These are phyloP conservation scores for Davidsoniella eucalypti DNA, from an alignment of 2,329 filamentous ascomycete genomes.

Conservation along the genomic window DNA sequence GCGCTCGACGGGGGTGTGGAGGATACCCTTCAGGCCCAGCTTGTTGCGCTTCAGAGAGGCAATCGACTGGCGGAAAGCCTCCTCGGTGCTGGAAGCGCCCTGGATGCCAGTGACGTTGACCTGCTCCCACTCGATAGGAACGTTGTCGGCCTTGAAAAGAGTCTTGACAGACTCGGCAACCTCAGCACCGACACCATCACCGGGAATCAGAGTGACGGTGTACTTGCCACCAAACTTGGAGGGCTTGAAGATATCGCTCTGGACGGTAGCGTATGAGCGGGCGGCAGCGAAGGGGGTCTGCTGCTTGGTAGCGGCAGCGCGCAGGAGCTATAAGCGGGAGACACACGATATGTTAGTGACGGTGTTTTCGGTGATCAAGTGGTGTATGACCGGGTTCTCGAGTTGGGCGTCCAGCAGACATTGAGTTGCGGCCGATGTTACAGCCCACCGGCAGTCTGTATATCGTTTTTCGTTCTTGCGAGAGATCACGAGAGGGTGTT, in stretches of 20 bases:
- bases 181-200: constrained; percentile 96
- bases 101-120: constrained; percentile 88
- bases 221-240: constrained; percentile 99
- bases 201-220: constrained; percentile 94
- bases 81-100: constrained; percentile 64
- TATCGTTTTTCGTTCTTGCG: neutral
- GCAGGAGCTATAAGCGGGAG: constrained; percentile 29
- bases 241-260: constrained; percentile 96
- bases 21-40: constrained; percentile 95
- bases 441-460: neutral
- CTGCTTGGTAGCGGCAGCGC: constrained; percentile 31
- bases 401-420: neutral
- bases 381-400: neutral
- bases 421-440: neutral
- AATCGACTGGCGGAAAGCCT: constrained; percentile 89
- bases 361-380: neutral
- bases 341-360: constrained; percentile 17
- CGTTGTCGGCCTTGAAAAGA: constrained; percentile 98
- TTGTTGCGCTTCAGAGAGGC: constrained; percentile 96
- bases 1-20: constrained; percentile 91
- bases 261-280: constrained; percentile 60
- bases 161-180: constrained; percentile 97
- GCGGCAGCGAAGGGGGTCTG: constrained; percentile 22
- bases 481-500: neutral
- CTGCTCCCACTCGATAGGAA: constrained; percentile 97